phyloP scores from a whole-genome alignment of 2,329 filamentous ascomycete genomes.

The Fusarium poae region DNA sequence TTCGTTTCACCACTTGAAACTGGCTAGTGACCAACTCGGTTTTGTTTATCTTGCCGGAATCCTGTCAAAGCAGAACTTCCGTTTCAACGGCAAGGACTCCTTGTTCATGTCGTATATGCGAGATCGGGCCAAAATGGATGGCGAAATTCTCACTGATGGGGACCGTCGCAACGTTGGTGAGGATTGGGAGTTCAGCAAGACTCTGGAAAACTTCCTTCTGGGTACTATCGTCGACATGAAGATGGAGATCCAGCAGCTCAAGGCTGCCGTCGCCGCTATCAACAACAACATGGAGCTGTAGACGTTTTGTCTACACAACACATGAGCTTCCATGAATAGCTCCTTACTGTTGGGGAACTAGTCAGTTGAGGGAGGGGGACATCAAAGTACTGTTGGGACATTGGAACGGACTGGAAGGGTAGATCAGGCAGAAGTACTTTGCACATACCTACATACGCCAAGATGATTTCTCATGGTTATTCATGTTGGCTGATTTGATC shows the following conservation, averaged over 20 bases:
- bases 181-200: neutral
- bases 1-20: neutral
- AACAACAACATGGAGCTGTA: neutral
- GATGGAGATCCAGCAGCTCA: neutral
- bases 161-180: neutral
- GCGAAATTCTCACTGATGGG: neutral
- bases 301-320: neutral
- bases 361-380: neutral
- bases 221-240: neutral
- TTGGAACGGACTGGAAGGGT: too few species aligned
- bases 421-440: too few species aligned
- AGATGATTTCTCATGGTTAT: neutral
- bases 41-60: neutral
- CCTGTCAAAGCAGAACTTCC: neutral
- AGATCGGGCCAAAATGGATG: neutral
- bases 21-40: neutral
- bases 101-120: neutral
- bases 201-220: neutral
- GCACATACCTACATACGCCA: neutral
- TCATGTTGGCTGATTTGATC: neutral
- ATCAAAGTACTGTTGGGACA: neutral
- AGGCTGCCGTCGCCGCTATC: neutral
- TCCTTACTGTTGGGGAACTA: neutral
- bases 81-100: neutral
- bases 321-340: neutral